Percentiles rank a stretch among this genome's conserved stretches.
Evolutionary conservation across 257 asterid genomes (phyloP).

Genomic region (Forsythia viridissima): DNA sequence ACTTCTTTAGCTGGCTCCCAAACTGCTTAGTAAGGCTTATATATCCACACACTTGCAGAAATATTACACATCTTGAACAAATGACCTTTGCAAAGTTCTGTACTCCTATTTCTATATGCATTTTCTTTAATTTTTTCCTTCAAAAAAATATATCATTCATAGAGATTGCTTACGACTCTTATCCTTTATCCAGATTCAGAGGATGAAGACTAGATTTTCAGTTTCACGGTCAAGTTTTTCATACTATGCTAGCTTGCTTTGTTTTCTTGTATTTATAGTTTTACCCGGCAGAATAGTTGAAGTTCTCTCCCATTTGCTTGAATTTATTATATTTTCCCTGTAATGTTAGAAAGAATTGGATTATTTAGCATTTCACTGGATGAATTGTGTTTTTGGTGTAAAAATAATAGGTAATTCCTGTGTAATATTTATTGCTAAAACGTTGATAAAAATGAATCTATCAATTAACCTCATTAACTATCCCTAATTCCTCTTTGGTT

Average conservation of each 20-base stretch:
- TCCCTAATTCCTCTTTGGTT: background rate
- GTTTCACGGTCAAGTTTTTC: slow-evolving; percentile 1
- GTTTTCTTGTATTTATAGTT: background rate
- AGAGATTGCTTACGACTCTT: slow-evolving; percentile 17
- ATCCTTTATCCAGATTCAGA: slow-evolving; percentile 50
- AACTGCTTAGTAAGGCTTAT: too few relatives aligned
- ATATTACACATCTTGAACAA: background rate
- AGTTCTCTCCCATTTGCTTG: slow-evolving; percentile 1
- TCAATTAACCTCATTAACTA: background rate
- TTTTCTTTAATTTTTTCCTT: background rate
- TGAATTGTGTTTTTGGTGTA: background rate
- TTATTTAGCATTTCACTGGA: slow-evolving; percentile 16
- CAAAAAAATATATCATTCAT: background rate
- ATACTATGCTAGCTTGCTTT: slow-evolving; percentile 3
- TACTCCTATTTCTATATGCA: too few relatives aligned
- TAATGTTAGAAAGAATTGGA: slow-evolving; percentile 11
- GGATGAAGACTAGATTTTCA: slow-evolving; percentile 48
- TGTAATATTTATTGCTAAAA: slow-evolving; percentile 9
- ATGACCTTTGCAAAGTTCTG: background rate
- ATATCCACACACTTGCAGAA: background rate
- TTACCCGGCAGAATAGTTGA: slow-evolving; percentile 6
- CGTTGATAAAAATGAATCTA: background rate
- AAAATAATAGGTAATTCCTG: slow-evolving; percentile 7
- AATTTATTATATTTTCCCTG: background rate
- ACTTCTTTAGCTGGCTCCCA: too few relatives aligned